phyloP scores from a whole-genome alignment of 2,329 filamentous ascomycete genomes.

The Diatrype stigma region DNA sequence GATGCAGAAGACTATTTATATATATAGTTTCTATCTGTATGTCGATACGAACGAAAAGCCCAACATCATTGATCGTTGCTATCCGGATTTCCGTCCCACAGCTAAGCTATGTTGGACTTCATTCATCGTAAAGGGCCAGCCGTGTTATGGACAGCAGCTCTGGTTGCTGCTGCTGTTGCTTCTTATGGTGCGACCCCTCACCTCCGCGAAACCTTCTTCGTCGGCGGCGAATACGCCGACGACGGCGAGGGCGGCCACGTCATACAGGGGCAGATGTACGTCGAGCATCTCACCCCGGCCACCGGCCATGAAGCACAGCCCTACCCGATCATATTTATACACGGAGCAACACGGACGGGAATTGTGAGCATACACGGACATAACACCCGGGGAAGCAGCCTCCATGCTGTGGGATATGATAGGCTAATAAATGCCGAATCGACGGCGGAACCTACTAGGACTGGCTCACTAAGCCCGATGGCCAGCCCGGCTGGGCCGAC shows the following conservation, averaged over 20 bases:
- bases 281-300: slow-evolving; percentile 41
- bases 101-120: too few species aligned
- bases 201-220: slow-evolving; percentile 24
- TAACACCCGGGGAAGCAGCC: too few species aligned
- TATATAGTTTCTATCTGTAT: too few species aligned
- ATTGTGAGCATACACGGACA: slow-evolving; percentile 29
- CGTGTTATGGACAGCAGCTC: background rate
- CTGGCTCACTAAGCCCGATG: slow-evolving; percentile 44
- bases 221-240: slow-evolving; percentile 32
- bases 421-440: too few species aligned
- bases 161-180: background rate
- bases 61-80: too few species aligned
- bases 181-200: background rate
- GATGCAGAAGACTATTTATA: too few species aligned
- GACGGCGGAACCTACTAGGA: too few species aligned
- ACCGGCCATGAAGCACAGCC: slow-evolving; percentile 15
- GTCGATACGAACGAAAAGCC: too few species aligned
- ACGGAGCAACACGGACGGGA: slow-evolving; percentile 38
- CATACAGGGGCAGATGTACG: slow-evolving; percentile 45
- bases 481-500: slow-evolving; percentile 43
- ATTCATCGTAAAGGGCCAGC: background rate
- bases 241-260: slow-evolving; percentile 26
- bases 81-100: too few species aligned
- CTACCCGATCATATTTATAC: slow-evolving; percentile 38
- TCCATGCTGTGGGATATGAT: too few species aligned